A percentile compares a stretch with the other conserved stretches of the same genome.
phyloP scores from a whole-genome alignment of 164 flowering plant genomes.

The Paratinospora sagittata region DNA sequence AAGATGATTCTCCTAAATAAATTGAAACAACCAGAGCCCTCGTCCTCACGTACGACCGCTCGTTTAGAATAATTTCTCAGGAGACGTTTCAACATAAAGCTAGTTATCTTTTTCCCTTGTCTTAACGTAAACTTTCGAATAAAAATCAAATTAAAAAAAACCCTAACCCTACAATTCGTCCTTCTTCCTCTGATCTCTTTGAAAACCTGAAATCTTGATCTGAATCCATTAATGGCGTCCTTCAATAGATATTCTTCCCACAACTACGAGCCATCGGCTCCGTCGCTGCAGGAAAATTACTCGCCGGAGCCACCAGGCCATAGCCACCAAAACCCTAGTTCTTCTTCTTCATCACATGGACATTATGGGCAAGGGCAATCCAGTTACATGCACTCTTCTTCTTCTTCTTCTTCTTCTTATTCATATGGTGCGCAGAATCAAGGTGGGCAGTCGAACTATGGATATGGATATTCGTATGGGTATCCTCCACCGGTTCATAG shows the following conservation, averaged over 20 bases:
- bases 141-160: no score
- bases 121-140: no score
- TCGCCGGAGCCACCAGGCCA: slow-evolving; percentile 7
- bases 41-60: no score
- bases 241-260: slow-evolving; percentile 19
- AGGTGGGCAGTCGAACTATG: slow-evolving; percentile 1
- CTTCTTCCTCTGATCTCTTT: background rate
- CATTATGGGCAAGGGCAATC: background rate
- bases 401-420: no score
- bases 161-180: background rate
- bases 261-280: slow-evolving; percentile 36
- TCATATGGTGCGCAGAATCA: background rate
- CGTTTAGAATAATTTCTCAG: no score
- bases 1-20: no score
- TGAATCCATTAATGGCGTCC: slow-evolving; percentile 24
- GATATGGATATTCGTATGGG: slow-evolving; percentile 20
- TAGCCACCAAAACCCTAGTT: background rate
- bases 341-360: background rate
- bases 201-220: background rate
- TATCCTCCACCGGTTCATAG: slow-evolving; percentile 11
- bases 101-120: no score
- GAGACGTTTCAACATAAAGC: no score
- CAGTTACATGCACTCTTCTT: background rate
- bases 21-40: no score
- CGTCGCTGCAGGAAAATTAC: slow-evolving; percentile 30